Percentiles rank a stretch among this genome's conserved stretches.
phyloP scores from a whole-genome alignment of 805 yeast genomes.

The Saturnispora silvae region DNA sequence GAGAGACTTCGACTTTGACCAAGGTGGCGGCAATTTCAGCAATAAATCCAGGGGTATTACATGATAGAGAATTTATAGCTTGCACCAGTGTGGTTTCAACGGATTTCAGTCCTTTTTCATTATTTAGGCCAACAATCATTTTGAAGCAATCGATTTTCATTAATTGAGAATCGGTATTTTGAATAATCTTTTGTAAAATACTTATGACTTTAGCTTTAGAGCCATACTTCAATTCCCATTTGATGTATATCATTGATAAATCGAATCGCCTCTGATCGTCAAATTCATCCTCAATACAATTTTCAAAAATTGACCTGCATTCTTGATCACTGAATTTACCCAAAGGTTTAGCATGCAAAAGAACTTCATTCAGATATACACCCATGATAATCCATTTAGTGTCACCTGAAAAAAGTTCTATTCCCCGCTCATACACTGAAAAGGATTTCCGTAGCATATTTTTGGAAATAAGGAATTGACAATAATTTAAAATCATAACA shows the following conservation, averaged over 20 bases:
- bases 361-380: constrained; percentile 47
- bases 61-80: constrained; percentile 32
- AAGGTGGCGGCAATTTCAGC: constrained; percentile 41
- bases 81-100: constrained; percentile 35
- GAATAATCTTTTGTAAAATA: constrained; percentile 34
- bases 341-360: neutral
- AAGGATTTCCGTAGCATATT: constrained; percentile 39
- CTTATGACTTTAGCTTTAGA: constrained; percentile 38
- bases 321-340: neutral
- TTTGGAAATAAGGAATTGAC: constrained; percentile 43
- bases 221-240: constrained; percentile 52
- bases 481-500: constrained; percentile 52
- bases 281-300: constrained; percentile 34
- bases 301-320: constrained; percentile 66
- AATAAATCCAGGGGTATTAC: constrained; percentile 20
- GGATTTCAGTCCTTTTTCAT: constrained; percentile 30
- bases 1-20: constrained; percentile 42
- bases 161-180: constrained; percentile 18
- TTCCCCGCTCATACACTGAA: constrained; percentile 57
- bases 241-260: constrained; percentile 44
- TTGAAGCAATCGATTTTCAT: constrained; percentile 34
- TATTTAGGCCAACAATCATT: constrained; percentile 28
- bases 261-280: constrained; percentile 11
- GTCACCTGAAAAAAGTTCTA: constrained; percentile 50
- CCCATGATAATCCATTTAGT: constrained; percentile 63